Base-by-base conservation (phyloP, 2,329 filamentous ascomycete species). In the Monosporascus sp. region DNA sequence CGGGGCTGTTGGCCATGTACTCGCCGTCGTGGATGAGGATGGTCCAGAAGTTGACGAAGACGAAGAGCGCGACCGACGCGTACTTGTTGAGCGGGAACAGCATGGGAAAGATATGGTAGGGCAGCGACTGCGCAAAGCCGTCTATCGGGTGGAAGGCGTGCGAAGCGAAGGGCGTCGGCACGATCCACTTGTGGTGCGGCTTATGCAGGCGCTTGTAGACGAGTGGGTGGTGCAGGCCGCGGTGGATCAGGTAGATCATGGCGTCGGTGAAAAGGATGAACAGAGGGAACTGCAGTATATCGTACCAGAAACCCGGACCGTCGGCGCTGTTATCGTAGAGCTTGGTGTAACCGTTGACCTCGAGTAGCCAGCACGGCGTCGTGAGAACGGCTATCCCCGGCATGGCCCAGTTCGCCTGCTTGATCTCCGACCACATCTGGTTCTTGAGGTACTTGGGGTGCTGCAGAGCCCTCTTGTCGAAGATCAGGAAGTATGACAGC, bases 121-220 rank as follows among this genome's bases (percentile, higher is more conserved):
- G 93, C 47, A 96, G 69, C 55, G 88, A 89, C 76, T 97, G 93
- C 11, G 85, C 81, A 73, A 87, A 97, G 66, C 93, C 93, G 67
- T 97, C 93, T 50, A 97, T 70, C 1, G 93, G 92, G 76, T 97
- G 91, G 81, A 97, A 97, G 53, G 93, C 93, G 68, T 96, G 89
- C 62, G 87, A 91, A 43, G 93, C 92, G 70, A 84, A 97, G 0
- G 93, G 93, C 3, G 90, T 96, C 3, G 93, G 93, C 90, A 97
- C 95, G 73, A 97, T 97, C 93, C 93, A 97, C 78, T 96, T 97
- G 84, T 97, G 93, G 74, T 97, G 93, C 60, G 91, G 87, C 83
- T 97, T 97, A 82, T 97, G 93, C 48, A 97, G 80, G 60, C 78
- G 78, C 77, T 92, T 95, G 82, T 97, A 97, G 62, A 94, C 69